Percentiles rank a stretch among this genome's conserved stretches.
phyloP scores from a whole-genome alignment of 140 eudicot genomes.

The Erigeron philadelphicus region DNA sequence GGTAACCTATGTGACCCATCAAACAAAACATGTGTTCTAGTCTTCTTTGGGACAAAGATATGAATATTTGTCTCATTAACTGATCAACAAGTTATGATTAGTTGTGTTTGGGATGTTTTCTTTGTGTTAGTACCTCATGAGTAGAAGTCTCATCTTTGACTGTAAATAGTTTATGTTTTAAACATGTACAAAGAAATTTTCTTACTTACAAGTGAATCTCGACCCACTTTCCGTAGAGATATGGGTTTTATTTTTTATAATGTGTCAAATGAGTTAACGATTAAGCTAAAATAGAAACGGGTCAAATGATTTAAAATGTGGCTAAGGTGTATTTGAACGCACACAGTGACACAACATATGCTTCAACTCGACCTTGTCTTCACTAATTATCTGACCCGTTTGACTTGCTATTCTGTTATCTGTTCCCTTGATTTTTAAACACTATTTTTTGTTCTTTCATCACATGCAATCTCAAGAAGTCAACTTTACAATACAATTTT shows the following conservation, averaged over 20 bases:
- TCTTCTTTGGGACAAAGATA: too few species aligned
- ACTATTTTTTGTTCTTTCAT: not conserved
- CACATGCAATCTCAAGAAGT: constrained; percentile 11
- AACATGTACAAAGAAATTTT: not conserved
- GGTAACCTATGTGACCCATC: too few species aligned
- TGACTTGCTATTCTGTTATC: not conserved
- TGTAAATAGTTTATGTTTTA: not conserved
- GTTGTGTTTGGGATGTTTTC: not conserved
- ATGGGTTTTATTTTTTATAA: not conserved
- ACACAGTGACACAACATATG: not conserved
- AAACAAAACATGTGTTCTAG: too few species aligned
- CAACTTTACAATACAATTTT: constrained; percentile 9
- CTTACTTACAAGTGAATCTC: not conserved
- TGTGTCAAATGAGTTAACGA: not conserved
- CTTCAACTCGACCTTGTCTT: not conserved
- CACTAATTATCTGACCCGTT: not conserved
- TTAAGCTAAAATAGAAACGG: not conserved
- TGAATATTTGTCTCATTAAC: too few species aligned
- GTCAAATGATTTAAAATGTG: not conserved
- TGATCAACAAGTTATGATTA: not conserved
- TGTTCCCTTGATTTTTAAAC: not conserved
- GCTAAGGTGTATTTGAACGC: not conserved
- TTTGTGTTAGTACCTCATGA: not conserved
- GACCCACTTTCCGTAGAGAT: not conserved
- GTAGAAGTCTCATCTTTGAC: not conserved